These are phyloP conservation scores for Endogone sp. DNA, from an alignment of 192 early-diverging fungal species.

Conservation along the genomic window DNA sequence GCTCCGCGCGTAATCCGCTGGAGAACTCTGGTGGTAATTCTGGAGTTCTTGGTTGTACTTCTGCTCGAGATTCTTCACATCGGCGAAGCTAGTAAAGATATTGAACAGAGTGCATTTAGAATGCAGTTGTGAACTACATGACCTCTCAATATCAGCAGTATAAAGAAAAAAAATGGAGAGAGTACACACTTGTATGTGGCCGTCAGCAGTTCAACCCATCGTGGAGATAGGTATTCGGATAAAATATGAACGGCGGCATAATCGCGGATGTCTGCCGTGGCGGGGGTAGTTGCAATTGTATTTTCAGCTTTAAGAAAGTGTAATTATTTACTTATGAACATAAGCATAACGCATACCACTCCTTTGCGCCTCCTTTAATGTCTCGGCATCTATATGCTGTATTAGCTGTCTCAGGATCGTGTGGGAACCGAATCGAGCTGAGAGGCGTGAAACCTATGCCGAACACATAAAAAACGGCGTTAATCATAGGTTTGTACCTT, in stretches of 20 bases:
- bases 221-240: neutral
- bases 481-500: neutral
- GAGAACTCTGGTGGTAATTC: conserved; percentile 2
- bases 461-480: neutral
- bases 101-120: neutral
- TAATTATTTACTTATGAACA: neutral
- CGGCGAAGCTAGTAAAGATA: neutral
- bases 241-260: neutral
- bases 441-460: conserved; percentile 4
- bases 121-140: neutral
- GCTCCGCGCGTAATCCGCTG: conserved; percentile 6
- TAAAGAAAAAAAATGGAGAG: neutral
- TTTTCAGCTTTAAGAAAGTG: neutral
- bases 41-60: conserved; percentile 6
- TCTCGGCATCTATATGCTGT: conserved; percentile 6
- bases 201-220: neutral
- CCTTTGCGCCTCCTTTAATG: neutral
- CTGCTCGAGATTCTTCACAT: conserved; percentile 3
- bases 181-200: neutral
- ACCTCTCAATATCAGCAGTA: neutral
- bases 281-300: too few relatives aligned
- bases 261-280: neutral
- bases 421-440: conserved; percentile 4
- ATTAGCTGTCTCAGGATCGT: neutral
- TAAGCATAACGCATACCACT: conserved; percentile 5